These are phyloP conservation scores for Talaromyces sp. DNA, from an alignment of 2,329 filamentous ascomycete species.

Conservation along the genomic window DNA sequence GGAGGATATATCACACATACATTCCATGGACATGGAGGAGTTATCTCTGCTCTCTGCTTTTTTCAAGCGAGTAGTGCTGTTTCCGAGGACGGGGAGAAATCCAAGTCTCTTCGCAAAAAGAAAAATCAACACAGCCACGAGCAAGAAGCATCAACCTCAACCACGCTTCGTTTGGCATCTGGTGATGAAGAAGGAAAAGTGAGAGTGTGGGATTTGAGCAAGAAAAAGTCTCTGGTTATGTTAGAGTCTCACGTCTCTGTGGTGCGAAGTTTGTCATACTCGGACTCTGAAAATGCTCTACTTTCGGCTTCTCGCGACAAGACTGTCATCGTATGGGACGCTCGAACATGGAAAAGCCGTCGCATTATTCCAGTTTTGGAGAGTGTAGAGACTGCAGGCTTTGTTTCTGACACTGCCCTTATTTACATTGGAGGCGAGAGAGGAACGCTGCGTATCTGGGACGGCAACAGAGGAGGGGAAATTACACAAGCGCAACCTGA, in stretches of 20 bases:
- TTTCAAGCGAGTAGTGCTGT: conserved; percentile 60
- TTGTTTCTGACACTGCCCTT: conserved; percentile 63
- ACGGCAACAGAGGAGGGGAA: conserved; percentile 69
- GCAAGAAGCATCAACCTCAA: conserved; percentile 41
- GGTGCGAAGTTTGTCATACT: conserved; percentile 82
- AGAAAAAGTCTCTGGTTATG: conserved; percentile 68
- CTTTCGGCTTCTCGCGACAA: conserved; percentile 88
- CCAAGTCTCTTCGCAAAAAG: conserved; percentile 33
- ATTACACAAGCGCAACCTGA: conserved; percentile 67
- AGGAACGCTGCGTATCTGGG: conserved; percentile 79
- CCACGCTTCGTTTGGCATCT: conserved; percentile 72
- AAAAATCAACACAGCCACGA: conserved; percentile 23
- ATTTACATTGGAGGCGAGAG: conserved; percentile 82
- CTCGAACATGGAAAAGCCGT: conserved; percentile 73
- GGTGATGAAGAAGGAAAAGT: conserved; percentile 93
- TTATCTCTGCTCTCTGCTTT: conserved; percentile 87
- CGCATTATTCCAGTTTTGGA: conserved; percentile 81
- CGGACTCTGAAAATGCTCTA: conserved; percentile 64
- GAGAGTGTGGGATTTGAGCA: conserved; percentile 85
- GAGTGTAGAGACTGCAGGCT: conserved; percentile 76
- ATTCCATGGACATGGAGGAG: conserved; percentile 85
- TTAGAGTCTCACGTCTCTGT: conserved; percentile 93
- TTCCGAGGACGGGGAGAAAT: conserved; percentile 22
- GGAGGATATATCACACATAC: conserved; percentile 91
- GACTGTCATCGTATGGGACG: conserved; percentile 89